Evolutionary conservation across 352 stramenopile species (phyloP).

Genomic region (Globisporangium ultimum): DNA sequence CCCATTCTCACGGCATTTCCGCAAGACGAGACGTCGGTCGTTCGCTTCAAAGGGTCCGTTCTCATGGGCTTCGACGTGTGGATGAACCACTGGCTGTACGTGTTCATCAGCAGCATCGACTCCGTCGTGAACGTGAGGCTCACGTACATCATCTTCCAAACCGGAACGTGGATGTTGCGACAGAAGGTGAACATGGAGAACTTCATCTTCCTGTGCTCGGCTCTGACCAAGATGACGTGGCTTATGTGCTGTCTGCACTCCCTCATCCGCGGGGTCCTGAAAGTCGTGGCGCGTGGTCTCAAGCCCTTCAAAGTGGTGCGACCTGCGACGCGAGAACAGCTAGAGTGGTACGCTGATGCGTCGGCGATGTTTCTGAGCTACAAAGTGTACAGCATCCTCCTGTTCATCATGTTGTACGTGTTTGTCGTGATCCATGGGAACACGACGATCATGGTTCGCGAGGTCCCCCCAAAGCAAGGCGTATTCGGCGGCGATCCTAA

Average conservation of each 20-base stretch:
- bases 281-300: conserved; percentile 61
- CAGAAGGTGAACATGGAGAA: conserved; percentile 44
- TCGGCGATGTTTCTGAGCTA: conserved; percentile 35
- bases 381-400: conserved; percentile 40
- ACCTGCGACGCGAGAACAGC: conserved; percentile 4
- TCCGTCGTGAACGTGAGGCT: conserved; percentile 37
- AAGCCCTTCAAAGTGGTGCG: conserved; percentile 67
- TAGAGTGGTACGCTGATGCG: conserved; percentile 31
- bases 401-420: conserved; percentile 24
- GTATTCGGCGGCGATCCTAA: conserved; percentile 28
- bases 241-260: conserved; percentile 58
- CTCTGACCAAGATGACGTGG: conserved; percentile 52
- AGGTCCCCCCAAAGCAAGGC: conserved; percentile 17
- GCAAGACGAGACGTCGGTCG: conserved; percentile 28
- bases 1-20: conserved; percentile 22
- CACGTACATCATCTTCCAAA: conserved; percentile 42
- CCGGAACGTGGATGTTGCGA: conserved; percentile 53
- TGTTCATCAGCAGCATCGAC: conserved; percentile 48
- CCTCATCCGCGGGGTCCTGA: conserved; percentile 22
- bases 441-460: conserved; percentile 29
- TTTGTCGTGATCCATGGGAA: conserved; percentile 21
- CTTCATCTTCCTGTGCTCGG: conserved; percentile 53
- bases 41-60: conserved; percentile 44
- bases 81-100: conserved; percentile 75
- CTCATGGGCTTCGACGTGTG: conserved; percentile 56